Base-by-base conservation (phyloP, 78 protist species). In the Dictyostelium brefeldianum region DNA sequence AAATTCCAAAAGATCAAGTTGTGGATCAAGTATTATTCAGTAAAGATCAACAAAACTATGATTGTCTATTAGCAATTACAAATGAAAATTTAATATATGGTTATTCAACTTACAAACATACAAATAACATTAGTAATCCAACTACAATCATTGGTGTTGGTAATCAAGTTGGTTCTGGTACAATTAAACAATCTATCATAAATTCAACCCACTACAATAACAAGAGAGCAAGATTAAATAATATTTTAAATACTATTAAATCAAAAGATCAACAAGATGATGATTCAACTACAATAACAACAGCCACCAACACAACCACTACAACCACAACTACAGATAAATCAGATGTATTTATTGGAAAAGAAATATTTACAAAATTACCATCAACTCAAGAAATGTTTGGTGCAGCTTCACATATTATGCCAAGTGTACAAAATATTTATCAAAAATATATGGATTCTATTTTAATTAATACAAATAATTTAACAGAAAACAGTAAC, bases 321-420 rank as follows among this genome's bases (percentile, higher is more conserved):
- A 46, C 51, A 11, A 36, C 56, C 7, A 46, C 75, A 2, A 67
- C 65, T 51, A 20, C 81, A 50, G 6, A 17, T 6, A 57, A 15
- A 15, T 18, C 22, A 12, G 75, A 67, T 31, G 6, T 67, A 31
- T 67, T 27, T 67, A 31, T 67, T 67, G 75, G 57, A 20, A 75
- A 27, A 5, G 79, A 43, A 71, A 71, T 71, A 9, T 43, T 43
- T 31, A 48, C 81, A 18, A 18, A 53, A 70, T 36, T 31, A 10
- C 65, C 71, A 11, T 41, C 80, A 17, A 83, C 53, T n/a, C 51
- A 64, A 67, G 75, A 67, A 10, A 11, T 87, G 0, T 87, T 87
- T 73, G 69, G 73, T 7, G 83, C 64, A 62, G 93, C 93, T 8
- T 87, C 93, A 20, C 93, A 87, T 87, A 87, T 87, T 64, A 87